A percentile compares a stretch with the other conserved stretches of the same genome.
Conservation (phyloP, 441 rosid genomes). For the Flueggea neowawraea region DNA sequence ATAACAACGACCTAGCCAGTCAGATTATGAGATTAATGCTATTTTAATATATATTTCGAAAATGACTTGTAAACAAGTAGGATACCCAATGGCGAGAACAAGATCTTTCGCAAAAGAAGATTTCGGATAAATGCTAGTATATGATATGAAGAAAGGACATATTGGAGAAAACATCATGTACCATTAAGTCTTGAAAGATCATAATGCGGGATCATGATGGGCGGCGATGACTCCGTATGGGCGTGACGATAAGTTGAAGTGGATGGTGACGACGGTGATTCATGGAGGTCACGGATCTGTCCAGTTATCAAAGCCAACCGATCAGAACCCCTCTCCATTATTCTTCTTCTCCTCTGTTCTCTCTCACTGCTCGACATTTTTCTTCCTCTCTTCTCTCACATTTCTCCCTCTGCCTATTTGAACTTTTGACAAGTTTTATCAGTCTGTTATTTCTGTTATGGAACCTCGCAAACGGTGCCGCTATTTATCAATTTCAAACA, state of each 20-base stretch:
- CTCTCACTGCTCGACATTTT: constrained; percentile 24
- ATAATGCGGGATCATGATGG: constrained; percentile 7
- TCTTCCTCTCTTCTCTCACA: background rate
- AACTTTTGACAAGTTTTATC: background rate
- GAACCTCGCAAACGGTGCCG: background rate
- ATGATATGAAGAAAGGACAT: background rate
- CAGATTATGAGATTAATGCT: too few species aligned
- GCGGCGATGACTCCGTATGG: constrained; percentile 26
- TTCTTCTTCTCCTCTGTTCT: constrained; percentile 54
- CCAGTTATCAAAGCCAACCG: constrained; percentile 75
- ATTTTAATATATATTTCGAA: too few species aligned
- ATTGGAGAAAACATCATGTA: constrained; percentile 1
- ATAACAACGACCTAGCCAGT: too few species aligned
- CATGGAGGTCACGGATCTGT: constrained; percentile 23
- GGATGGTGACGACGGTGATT: constrained; percentile 14
- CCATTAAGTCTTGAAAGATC: constrained; percentile 22
- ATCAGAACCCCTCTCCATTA: constrained; percentile 60
- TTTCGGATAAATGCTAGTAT: background rate
- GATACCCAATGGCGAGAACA: too few species aligned
- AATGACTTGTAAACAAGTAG: too few species aligned
- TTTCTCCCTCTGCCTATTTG: background rate
- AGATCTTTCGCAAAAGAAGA: too few species aligned
- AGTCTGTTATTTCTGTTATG: constrained; percentile 4
- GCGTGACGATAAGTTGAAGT: constrained; percentile 22
- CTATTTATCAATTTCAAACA: background rate